Evolutionary conservation across 1,139 yeast species (phyloP).

Genomic region (Yamadazyma dendronema): DNA sequence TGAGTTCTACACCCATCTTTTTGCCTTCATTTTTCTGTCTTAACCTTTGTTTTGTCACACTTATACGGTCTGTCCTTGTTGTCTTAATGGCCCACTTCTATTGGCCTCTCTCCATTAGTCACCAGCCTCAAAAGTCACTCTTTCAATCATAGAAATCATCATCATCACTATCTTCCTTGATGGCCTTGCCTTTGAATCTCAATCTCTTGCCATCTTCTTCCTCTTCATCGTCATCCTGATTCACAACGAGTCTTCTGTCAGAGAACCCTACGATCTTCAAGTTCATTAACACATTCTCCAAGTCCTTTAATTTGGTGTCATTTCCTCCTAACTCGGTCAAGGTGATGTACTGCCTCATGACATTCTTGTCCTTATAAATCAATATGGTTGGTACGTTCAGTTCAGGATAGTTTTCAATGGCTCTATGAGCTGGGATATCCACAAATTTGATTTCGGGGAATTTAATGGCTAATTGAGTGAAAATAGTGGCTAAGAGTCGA

Average conservation of each 20-base stretch:
- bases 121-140: background rate
- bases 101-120: too few relatives aligned
- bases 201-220: conserved; percentile 42
- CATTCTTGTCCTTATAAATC: conserved; percentile 73
- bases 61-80: too few relatives aligned
- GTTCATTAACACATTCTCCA: conserved; percentile 68
- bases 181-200: conserved; percentile 56
- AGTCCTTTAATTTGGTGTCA: conserved; percentile 62
- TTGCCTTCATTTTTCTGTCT: too few relatives aligned
- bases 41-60: too few relatives aligned
- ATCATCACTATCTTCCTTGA: conserved; percentile 33
- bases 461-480: conserved; percentile 51
- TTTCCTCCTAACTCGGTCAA: conserved; percentile 83
- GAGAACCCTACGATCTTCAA: conserved; percentile 60
- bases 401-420: conserved; percentile 90
- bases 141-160: conserved; percentile 46
- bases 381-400: conserved; percentile 87
- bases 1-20: too few relatives aligned
- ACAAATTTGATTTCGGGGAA: conserved; percentile 86
- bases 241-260: conserved; percentile 65
- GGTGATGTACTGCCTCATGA: conserved; percentile 76
- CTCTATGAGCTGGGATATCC: conserved; percentile 84
- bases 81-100: too few relatives aligned
- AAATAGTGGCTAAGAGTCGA: conserved; percentile 59
- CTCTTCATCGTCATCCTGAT: conserved; percentile 60